These are phyloP conservation scores for Xylaria digitata DNA, from an alignment of 2,329 filamentous ascomycete species.

Conservation along the genomic window DNA sequence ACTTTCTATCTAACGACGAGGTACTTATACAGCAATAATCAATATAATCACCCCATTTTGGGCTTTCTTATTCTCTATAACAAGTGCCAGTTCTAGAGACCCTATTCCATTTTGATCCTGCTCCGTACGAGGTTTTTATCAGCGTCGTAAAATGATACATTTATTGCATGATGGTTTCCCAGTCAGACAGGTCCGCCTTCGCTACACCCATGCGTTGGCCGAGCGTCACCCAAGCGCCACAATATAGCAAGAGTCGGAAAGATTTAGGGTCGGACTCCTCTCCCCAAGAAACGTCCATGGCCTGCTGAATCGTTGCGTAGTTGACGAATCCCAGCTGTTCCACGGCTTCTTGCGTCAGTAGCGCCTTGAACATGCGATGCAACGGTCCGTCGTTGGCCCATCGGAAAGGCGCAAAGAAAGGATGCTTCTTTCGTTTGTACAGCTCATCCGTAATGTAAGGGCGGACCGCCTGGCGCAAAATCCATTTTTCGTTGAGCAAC, in stretches of 20 bases:
- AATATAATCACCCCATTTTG: too few relatives aligned
- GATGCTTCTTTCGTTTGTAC: slow-evolving; percentile 17
- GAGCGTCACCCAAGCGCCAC: background rate
- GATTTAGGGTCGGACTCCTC: slow-evolving; percentile 8
- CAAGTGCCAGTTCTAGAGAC: too few relatives aligned
- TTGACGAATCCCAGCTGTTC: too few relatives aligned
- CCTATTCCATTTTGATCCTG: too few relatives aligned
- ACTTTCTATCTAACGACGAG: too few relatives aligned
- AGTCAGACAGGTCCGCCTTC: slow-evolving; percentile 7
- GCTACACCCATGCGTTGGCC: background rate
- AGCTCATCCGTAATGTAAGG: slow-evolving; percentile 37
- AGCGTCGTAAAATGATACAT: too few relatives aligned
- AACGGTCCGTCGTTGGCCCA: slow-evolving; percentile 6
- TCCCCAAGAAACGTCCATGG: background rate
- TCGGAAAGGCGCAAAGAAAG: slow-evolving; percentile 7
- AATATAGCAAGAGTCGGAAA: slow-evolving; percentile 10
- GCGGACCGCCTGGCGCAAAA: slow-evolving; percentile 37
- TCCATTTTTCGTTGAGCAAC: slow-evolving; percentile 39
- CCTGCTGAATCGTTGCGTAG: background rate
- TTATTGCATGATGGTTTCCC: background rate
- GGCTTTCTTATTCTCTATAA: too few relatives aligned
- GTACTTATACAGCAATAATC: too few relatives aligned
- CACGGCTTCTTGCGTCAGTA: too few relatives aligned
- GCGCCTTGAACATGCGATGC: slow-evolving; percentile 5
- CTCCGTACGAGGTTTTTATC: too few relatives aligned